phyloP scores from a whole-genome alignment of 139 green algal genomes.

The Chlamydomonas eustigma region DNA sequence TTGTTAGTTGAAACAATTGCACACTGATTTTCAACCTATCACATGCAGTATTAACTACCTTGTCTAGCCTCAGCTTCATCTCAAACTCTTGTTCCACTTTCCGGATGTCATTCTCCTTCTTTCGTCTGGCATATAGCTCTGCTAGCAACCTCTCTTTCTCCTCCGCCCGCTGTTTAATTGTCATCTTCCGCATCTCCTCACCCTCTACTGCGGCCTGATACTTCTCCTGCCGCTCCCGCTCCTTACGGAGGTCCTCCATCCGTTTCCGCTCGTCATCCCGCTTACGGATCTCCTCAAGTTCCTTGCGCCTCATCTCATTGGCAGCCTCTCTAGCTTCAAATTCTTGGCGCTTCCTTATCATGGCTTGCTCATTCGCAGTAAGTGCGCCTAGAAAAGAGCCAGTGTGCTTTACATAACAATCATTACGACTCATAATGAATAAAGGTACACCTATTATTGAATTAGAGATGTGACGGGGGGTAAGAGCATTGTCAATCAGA shows the following conservation, averaged over 20 bases:
- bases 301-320: slow-evolving; percentile 16
- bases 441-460: too few relatives aligned
- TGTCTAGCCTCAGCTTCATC: slow-evolving; percentile 50
- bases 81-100: slow-evolving; percentile 51
- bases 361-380: slow-evolving; percentile 33
- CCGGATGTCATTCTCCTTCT: slow-evolving; percentile 52
- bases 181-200: slow-evolving; percentile 49
- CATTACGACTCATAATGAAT: too few relatives aligned
- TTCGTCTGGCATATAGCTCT: slow-evolving; percentile 39
- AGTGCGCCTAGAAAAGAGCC: too few relatives aligned
- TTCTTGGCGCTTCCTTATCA: slow-evolving; percentile 47
- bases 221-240: slow-evolving; percentile 45
- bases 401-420: too few relatives aligned
- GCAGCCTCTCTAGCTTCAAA: slow-evolving; percentile 44
- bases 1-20: slow-evolving; percentile 8
- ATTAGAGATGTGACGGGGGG: too few relatives aligned
- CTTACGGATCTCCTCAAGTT: slow-evolving; percentile 23
- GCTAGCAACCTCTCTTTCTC: slow-evolving; percentile 71
- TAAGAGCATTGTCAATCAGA: too few relatives aligned
- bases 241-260: slow-evolving; percentile 26
- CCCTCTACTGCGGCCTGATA: slow-evolving; percentile 39
- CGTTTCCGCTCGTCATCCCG: slow-evolving; percentile 24
- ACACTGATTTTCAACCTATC: not conserved
- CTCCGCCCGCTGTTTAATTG: slow-evolving; percentile 41
- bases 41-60: slow-evolving; percentile 7